Conservation (phyloP, 805 yeast genomes). For the Starmerella asiatica region DNA sequence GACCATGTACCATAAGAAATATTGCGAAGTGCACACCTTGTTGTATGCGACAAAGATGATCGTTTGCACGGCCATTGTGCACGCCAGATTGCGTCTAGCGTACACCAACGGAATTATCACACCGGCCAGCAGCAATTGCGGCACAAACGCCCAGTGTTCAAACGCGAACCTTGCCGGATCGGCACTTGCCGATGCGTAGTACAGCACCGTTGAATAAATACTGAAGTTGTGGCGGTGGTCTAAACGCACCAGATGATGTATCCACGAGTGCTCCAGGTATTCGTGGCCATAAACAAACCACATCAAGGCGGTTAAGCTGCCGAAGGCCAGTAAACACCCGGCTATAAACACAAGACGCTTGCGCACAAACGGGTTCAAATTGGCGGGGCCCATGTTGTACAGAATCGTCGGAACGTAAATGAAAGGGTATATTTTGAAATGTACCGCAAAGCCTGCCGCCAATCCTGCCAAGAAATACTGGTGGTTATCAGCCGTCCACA, state of each 20-base stretch:
- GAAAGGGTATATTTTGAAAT: slow-evolving; percentile 83
- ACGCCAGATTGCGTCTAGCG: slow-evolving; percentile 33
- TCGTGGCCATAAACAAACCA: slow-evolving; percentile 57
- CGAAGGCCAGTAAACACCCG: slow-evolving; percentile 34
- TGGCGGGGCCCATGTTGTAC: slow-evolving; percentile 29
- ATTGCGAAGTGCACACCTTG: slow-evolving; percentile 85
- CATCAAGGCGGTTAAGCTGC: slow-evolving; percentile 43
- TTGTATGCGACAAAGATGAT: slow-evolving; percentile 64
- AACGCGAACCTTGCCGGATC: slow-evolving; percentile 21
- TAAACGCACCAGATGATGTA: slow-evolving; percentile 67
- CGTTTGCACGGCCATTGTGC: slow-evolving; percentile 61
- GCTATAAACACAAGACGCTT: slow-evolving; percentile 33
- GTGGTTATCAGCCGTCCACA: slow-evolving; percentile 33
- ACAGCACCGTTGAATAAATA: slow-evolving; percentile 59
- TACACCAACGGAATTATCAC: slow-evolving; percentile 44
- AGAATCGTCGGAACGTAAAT: slow-evolving; percentile 69
- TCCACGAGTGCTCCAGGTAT: slow-evolving; percentile 60
- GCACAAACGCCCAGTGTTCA: slow-evolving; percentile 53
- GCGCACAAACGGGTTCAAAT: slow-evolving; percentile 28
- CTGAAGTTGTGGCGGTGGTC: slow-evolving; percentile 96
- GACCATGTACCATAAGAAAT: slow-evolving; percentile 87
- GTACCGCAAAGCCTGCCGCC: slow-evolving; percentile 68
- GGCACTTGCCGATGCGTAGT: slow-evolving; percentile 24
- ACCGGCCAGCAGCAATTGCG: slow-evolving; percentile 56
- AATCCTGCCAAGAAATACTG: slow-evolving; percentile 31